phyloP scores from a whole-genome alignment of 129 eudicot genomes.

The Ambrosia trifida region DNA sequence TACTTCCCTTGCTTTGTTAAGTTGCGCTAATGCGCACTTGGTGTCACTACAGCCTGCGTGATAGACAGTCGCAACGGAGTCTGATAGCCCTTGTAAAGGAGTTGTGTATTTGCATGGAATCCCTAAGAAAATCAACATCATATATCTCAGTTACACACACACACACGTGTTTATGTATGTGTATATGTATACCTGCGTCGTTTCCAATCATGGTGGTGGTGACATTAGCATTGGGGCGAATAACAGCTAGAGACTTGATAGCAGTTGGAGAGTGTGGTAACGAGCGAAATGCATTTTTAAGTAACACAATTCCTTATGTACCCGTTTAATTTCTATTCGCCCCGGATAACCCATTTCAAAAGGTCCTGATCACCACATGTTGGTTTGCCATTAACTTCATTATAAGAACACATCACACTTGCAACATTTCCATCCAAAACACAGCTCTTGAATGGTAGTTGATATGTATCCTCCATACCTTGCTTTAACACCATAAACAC shows the following conservation, averaged over 20 bases:
- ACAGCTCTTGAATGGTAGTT: constrained; percentile 59
- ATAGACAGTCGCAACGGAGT: constrained; percentile 22
- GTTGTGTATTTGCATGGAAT: constrained; percentile 43
- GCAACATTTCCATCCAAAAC: constrained; percentile 51
- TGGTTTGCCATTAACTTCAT: constrained; percentile 53
- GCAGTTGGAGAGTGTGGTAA: constrained; percentile 30
- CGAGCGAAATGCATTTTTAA: no score
- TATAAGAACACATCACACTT: constrained; percentile 66
- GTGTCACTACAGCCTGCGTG: constrained; percentile 29
- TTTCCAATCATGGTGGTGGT: constrained; percentile 45
- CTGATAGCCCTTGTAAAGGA: constrained; percentile 41
- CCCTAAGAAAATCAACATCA: constrained; percentile 13
- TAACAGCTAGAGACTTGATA: constrained; percentile 34
- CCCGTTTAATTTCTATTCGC: constrained; percentile 54
- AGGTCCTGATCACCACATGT: constrained; percentile 52
- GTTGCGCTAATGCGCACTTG: constrained; percentile 22
- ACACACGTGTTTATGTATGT: background rate
- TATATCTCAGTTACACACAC: background rate
- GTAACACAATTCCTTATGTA: no score
- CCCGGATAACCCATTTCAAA: constrained; percentile 41
- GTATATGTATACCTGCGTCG: constrained; percentile 37
- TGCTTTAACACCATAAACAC: constrained; percentile 25
- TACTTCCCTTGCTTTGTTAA: constrained; percentile 17
- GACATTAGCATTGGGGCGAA: constrained; percentile 51
- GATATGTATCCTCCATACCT: constrained; percentile 58